Base-by-base conservation (phyloP, 1,139 yeast species). In the Candida sanyaensis region DNA sequence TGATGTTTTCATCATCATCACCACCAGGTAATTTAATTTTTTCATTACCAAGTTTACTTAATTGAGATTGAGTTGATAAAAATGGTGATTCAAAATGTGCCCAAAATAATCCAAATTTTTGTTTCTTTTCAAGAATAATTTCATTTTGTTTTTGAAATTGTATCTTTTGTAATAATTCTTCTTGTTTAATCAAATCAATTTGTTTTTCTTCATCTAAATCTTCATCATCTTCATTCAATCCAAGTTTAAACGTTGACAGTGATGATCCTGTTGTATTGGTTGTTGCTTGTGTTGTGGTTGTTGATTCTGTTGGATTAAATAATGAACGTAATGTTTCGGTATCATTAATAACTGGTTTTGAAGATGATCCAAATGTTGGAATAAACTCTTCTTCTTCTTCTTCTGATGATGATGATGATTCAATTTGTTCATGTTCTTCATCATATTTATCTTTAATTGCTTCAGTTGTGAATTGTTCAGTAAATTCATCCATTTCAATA, bases 81-180 rank as follows among this genome's bases (percentile, higher is more conserved):
- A 89, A 93, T 0, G 97, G 97, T 0, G 97, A 91, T 29, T 87
- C 88, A 10, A 75, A 72, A 62, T 92, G 97, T 2, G 85, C 70
- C 78, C 96, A 92, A 65, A 92, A 92, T 31, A 92, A 71, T 0
- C 93, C 92, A 44, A 71, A 61, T 33, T 55, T 51, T 33, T 48
- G 50, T 40, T 42, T 50, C 26, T 40, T 41, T 42, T 44, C 42
- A 34, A 45, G 44, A 37, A 43, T 46, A 41, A 50, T 52, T 21
- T 59, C 61, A 44, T 63, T 64, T 51, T 63, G 59, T 48, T 67
- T 73, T 43, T 68, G 69, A 27, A 54, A 46, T 53, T 66, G 66
- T 47, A 73, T 66, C 45, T 68, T 70, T 38, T 63, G 58, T 34
- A 72, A 57, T 13, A 73, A 59, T 41, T 60, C 52, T 37, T 59